These are phyloP conservation scores for Protea cynaroides DNA, from an alignment of 164 flowering plant species.

Conservation along the genomic window DNA sequence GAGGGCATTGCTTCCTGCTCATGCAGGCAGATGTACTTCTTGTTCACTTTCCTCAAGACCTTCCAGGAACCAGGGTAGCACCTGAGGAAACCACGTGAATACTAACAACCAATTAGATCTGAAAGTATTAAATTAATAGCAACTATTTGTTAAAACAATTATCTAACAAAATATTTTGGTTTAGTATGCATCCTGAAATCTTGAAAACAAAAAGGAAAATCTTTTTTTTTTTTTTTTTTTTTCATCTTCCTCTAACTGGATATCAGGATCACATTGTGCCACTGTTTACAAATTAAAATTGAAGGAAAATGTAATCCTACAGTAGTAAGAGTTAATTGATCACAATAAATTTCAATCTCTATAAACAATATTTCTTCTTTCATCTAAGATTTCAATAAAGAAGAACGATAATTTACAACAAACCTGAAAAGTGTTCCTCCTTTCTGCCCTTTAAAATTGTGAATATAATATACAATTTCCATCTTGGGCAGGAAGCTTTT, in stretches of 20 bases:
- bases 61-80: conserved; percentile 93
- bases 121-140: background rate
- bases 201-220: background rate
- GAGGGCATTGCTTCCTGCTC: conserved; percentile 81
- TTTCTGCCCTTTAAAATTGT: conserved; percentile 84
- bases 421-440: conserved; percentile 95
- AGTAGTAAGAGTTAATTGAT: background rate
- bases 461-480: conserved; percentile 89
- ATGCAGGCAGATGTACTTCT: conserved; percentile 56
- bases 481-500: conserved; percentile 71
- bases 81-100: conserved; percentile 25
- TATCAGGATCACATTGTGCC: too few relatives aligned
- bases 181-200: background rate
- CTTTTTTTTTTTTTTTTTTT: too few relatives aligned
- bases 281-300: background rate
- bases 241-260: background rate
- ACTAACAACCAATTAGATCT: background rate
- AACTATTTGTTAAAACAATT: background rate
- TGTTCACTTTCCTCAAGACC: conserved; percentile 55
- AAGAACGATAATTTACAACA: background rate
- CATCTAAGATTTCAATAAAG: background rate
- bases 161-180: background rate
- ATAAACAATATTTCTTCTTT: background rate
- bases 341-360: background rate
- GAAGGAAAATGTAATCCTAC: background rate